These are phyloP conservation scores for Silybum marianum DNA, from an alignment of 129 eudicot species.

Conservation along the genomic window DNA sequence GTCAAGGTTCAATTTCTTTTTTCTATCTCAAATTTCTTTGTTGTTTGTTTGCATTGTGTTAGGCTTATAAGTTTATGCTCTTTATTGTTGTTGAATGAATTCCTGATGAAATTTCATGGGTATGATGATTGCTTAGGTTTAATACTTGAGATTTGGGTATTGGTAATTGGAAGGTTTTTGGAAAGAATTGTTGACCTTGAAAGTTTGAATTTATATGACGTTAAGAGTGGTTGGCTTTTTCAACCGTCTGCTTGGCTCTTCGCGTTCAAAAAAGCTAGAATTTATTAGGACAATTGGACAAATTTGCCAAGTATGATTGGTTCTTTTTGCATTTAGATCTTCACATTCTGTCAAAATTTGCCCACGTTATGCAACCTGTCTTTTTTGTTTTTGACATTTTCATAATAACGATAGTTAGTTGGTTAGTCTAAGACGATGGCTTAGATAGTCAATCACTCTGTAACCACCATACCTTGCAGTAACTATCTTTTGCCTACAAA, in stretches of 20 bases:
- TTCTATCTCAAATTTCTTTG: background rate
- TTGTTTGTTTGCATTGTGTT: background rate
- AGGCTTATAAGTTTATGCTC: conserved; percentile 10
- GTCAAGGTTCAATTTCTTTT: conserved; percentile 50
- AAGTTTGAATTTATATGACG: background rate
- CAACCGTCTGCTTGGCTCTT: conserved; percentile 4
- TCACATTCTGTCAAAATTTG: too few species aligned
- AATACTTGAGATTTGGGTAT: conserved; percentile 1
- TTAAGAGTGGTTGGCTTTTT: background rate
- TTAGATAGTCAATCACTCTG: background rate
- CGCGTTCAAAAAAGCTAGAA: background rate
- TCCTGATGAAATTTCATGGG: background rate
- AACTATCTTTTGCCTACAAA: background rate
- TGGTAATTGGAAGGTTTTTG: conserved; percentile 7
- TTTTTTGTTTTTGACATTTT: conserved; percentile 1
- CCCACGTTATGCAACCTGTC: background rate
- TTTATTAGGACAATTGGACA: background rate
- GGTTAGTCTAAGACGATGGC: background rate
- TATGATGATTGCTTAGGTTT: background rate
- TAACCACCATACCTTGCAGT: background rate
- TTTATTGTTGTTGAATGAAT: background rate
- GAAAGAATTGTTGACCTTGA: conserved; percentile 1
- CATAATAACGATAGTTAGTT: background rate
- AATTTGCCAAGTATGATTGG: background rate
- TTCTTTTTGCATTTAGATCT: background rate